A percentile compares a stretch with the other conserved stretches of the same genome.
Conservation (phyloP, 225 moss, liverwort and hornwort species). For the Antitrichia curtipendula region DNA sequence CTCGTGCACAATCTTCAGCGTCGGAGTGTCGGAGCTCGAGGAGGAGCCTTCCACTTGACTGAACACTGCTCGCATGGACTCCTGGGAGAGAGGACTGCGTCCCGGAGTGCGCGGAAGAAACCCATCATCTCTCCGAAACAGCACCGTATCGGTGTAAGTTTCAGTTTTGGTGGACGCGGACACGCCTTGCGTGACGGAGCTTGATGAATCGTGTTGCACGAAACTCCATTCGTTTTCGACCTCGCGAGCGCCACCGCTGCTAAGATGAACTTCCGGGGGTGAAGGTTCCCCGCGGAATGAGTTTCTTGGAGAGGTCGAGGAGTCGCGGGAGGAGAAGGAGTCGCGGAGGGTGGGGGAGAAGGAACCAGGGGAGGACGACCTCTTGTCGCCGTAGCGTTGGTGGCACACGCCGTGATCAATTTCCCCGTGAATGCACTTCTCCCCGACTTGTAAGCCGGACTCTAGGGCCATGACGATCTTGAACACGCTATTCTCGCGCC, state of each 20-base stretch:
- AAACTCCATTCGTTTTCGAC: constrained; percentile 14
- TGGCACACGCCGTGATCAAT: constrained; percentile 38
- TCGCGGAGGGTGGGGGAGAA: background rate
- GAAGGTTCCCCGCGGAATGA: background rate
- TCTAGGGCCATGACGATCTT: constrained; percentile 37
- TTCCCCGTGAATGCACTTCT: constrained; percentile 44
- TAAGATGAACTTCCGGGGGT: background rate
- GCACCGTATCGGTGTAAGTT: constrained; percentile 31
- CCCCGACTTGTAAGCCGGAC: constrained; percentile 22
- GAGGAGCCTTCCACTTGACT: constrained; percentile 10
- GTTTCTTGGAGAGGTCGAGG: background rate
- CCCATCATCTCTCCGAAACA: constrained; percentile 37
- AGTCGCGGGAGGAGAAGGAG: background rate
- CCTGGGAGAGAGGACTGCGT: constrained; percentile 14
- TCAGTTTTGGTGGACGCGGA: constrained; percentile 11
- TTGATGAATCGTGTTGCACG: constrained; percentile 6
- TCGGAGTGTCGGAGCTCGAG: background rate
- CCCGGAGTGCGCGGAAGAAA: constrained; percentile 11
- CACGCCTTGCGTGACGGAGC: background rate
- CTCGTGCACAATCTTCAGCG: constrained; percentile 35
- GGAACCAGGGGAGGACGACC: constrained; percentile 1
- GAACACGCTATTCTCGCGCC: constrained; percentile 12
- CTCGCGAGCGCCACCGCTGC: constrained; percentile 3
- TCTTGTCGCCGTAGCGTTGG: constrained; percentile 10
- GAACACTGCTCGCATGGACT: constrained; percentile 13